Evolutionary conservation across 2,329 filamentous ascomycete species (phyloP), one percentile per base, ranked within the genome.

Genomic region (Neopestalotiopsis rosae): DNA sequence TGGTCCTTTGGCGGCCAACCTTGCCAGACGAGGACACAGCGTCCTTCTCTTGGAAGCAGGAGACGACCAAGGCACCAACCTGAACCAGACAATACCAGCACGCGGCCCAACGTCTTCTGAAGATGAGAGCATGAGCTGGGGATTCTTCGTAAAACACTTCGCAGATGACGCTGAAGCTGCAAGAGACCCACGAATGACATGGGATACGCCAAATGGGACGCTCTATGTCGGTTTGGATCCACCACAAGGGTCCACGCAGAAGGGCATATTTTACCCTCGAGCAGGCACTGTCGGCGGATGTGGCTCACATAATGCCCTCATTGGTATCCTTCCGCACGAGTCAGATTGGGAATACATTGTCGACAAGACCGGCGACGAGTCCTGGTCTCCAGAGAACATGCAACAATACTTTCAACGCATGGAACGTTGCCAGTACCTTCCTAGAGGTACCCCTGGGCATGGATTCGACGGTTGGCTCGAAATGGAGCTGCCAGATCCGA

Each of bases 91-190:
- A 12, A 81, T 88, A 4, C 86, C 87, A n/a, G 84, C 82, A 1
- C 79, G 85, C 68, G 81, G 82, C 14, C 45, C 65, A 6, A 28
- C 30, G 14, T 34, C 81, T 9, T 84, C 82, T 73, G 76, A 80
- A 9, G 80, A 86, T 69, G 74, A 82, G 67, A 74, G 75, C 17
- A 79, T 82, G 40, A 81, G 84, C 69, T 70, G 69, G 88, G 86
- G 89, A 78, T 89, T 86, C 76, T 90, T 85, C 74, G 86, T 89
- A 68, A 83, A 84, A 70, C 87, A 89, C 76, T 88, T 86, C 73
- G 79, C 82, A 7, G 83, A 89, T 72, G 78, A 85, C 67, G 78
- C 75, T 24, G 81, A 83, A 13, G 84, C 87, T 70, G 79, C 83
- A 70, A 80, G 87, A 74, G 81, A 84, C 71, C 76, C 81, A 65